Conservation (phyloP, 2,329 filamentous ascomycete species). For the Periconia sp. region DNA sequence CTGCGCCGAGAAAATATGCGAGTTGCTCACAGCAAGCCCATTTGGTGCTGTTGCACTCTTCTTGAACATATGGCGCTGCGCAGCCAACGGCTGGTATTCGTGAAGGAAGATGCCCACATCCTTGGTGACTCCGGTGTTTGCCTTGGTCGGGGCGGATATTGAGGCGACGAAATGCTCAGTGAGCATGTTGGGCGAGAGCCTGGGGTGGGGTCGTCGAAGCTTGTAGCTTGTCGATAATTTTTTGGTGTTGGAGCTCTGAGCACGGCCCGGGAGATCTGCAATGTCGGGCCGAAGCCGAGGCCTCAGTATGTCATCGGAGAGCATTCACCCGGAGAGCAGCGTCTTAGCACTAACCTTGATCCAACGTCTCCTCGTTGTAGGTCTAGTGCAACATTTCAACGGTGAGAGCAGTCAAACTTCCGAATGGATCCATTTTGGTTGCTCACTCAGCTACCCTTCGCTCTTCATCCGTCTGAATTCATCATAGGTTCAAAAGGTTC, state of each 20-base stretch:
- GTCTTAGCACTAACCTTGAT: too few species aligned
- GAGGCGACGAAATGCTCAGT: conserved; percentile 58
- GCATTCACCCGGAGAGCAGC: too few species aligned
- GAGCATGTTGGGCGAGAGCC: conserved; percentile 50
- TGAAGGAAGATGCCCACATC: conserved; percentile 89
- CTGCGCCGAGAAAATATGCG: conserved; percentile 91
- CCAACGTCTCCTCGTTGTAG: too few species aligned
- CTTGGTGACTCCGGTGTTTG: conserved; percentile 61
- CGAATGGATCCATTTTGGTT: too few species aligned
- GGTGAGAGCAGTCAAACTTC: too few species aligned
- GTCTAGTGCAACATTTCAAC: too few species aligned
- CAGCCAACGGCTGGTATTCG: conserved; percentile 76
- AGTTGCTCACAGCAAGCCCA: conserved; percentile 78
- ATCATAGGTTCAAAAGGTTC: too few species aligned
- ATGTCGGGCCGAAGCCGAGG: conserved; percentile 4
- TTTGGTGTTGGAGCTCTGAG: conserved; percentile 8
- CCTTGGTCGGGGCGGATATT: conserved; percentile 50
- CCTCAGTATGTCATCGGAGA: not conserved
- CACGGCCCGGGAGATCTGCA: conserved; percentile 3
- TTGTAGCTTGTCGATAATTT: conserved; percentile 14
- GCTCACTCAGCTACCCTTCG: too few species aligned
- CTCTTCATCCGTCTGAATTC: too few species aligned
- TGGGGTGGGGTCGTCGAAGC: conserved; percentile 5
- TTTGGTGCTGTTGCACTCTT: conserved; percentile 84
- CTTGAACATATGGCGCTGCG: conserved; percentile 82